These are phyloP conservation scores for Aspergillus nanangensis DNA, from an alignment of 495 filamentous ascomycete species.

Conservation along the genomic window DNA sequence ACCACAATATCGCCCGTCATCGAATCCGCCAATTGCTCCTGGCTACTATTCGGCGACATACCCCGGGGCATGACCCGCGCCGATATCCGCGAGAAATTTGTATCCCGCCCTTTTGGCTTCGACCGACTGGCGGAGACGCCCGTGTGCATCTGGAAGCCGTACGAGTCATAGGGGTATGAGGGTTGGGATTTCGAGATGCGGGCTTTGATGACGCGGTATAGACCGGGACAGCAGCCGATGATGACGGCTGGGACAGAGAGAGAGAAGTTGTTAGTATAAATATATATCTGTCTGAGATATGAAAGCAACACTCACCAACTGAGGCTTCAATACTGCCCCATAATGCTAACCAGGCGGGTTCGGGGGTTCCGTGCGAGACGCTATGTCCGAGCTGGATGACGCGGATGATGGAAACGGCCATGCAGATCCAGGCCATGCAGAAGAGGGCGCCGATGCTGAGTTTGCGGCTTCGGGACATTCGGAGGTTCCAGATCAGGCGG, in stretches of 20 bases:
- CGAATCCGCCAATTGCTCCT: neutral
- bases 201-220: conserved; percentile 16
- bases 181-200: conserved; percentile 5
- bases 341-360: conserved; percentile 21
- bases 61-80: neutral
- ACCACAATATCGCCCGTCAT: conserved; percentile 1
- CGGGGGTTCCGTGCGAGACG: conserved; percentile 7
- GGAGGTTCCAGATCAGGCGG: conserved; percentile 44
- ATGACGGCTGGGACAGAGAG: conserved; percentile 10
- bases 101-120: neutral
- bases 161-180: conserved; percentile 14
- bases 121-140: conserved; percentile 6
- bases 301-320: conserved; percentile 18
- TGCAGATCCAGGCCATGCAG: conserved; percentile 46
- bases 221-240: conserved; percentile 19
- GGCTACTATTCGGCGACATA: neutral
- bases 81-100: neutral
- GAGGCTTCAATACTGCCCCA: conserved; percentile 24
- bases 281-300: neutral
- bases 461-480: conserved; percentile 41
- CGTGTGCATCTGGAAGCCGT: conserved; percentile 2
- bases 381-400: conserved; percentile 26
- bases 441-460: conserved; percentile 43
- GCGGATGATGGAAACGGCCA: conserved; percentile 46
- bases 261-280: neutral